Evolutionary conservation across 805 yeast genomes (phyloP), one percentile per base, ranked within the genome.

Genomic region (Nakazawaea populi): DNA sequence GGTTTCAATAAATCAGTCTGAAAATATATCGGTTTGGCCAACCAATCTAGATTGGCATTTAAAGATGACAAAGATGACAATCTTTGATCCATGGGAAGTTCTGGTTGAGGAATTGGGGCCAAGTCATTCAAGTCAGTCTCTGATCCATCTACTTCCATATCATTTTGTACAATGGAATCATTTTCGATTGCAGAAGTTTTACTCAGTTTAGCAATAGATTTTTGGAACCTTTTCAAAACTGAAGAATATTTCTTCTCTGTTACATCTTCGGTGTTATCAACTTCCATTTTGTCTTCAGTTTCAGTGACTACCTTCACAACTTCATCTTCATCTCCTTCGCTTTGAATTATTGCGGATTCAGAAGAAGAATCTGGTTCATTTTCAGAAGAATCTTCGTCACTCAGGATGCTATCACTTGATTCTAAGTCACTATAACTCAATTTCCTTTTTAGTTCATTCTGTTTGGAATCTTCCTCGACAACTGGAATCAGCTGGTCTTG

Each of bases 61-160:
- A 61, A 58, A 37, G 61, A 49, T 14, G 62, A 60, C 14, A 60
- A 56, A 3, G 74, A 62, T 6, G 67, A 54, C 24, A 81, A 63
- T 47, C 62, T 64, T 42, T 64, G 63, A 57, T 82, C 86, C 51
- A 70, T 69, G 4, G 88, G 89, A 30, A 83, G 67, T 35, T 71
- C 82, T 0, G 96, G 96, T 64, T 89, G 96, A 1, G 98, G 97
- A 41, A 92, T 69, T 18, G 96, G 95, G 5, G 77, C 83, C 40
- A 92, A 64, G 43, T 69, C 74, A 59, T 69, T 75, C 24, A 55
- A 71, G 4, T 55, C 61, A n/a, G 63, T 66, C 5, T 57, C 62
- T 55, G 50, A 56, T n/a, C 37, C 46, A 1, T 52, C 61, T 7
- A 58, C 62, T 3, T 56, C 62, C 11, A 53, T 59, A 8, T 46